Base-by-base conservation (phyloP, 169 alveolate species). In the Cryptosporidium viatorum region DNA sequence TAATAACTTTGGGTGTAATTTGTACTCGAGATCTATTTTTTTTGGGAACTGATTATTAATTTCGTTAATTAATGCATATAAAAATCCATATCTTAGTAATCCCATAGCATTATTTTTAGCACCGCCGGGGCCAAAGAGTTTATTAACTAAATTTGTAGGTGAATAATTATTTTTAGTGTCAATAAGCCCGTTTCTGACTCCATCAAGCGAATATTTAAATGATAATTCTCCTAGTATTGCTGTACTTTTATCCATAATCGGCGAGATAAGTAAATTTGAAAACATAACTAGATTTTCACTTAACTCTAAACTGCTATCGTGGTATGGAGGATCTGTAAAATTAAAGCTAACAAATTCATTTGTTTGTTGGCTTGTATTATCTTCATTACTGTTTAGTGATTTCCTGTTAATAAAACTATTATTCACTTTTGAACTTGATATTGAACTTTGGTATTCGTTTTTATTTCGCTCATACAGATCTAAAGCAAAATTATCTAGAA, bases 51-150 rank as follows among this genome's bases (percentile, higher is more conserved):
- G 18, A 21, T 37, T 35, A 14, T 80, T 80, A 21, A 80, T 21
- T n/a, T 60, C 80, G 41, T 50, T 33, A 31, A 80, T 23, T 6
- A 65, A n/a, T 9, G 89, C 89, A 23, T 31, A 6, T 8, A 80
- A 48, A 26, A 80, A 80, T 23, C 89, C 89, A 80, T 62, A 80
- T 41, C 89, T 80, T 67, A 80, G 26, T 43, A 80, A 14, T 35
- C 73, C 74, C 5, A 43, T n/a, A 3, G 75, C n/a, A 21, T 65
- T 41, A 6, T 43, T 80, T 39, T 35, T 35, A 2, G 29, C 51
- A 26, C 89, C 75, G 1, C 35, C 41, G 2, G 59, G 73, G 33
- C 74, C 73, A 65, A 80, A 65, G 31, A 80, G 43, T 29, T 59
- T 80, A 41, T 62, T 37, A 39, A 65, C 10, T 29, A 50, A 26